Conservation (phyloP, 495 filamentous ascomycete species). For the Penicillium argentinense region DNA sequence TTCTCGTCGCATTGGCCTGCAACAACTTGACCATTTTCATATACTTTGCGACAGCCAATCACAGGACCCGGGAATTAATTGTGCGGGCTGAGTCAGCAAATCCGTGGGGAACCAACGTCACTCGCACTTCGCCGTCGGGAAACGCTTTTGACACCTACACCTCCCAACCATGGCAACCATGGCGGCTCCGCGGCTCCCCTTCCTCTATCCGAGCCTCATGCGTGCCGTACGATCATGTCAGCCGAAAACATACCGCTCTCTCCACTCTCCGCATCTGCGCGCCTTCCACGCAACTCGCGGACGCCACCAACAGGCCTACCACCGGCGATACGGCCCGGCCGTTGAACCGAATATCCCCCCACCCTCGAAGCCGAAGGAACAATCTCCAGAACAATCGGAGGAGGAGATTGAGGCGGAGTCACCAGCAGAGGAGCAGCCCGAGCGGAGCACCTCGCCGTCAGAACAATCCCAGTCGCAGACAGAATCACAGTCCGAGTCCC, state of each 20-base stretch:
- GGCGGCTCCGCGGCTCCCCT: slow-evolving; percentile 66
- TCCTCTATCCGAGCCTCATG: slow-evolving; percentile 73
- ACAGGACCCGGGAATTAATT: background rate
- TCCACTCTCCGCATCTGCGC: slow-evolving; percentile 23
- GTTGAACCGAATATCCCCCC: slow-evolving; percentile 46
- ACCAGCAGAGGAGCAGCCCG: slow-evolving; percentile 7
- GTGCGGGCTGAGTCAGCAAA: background rate
- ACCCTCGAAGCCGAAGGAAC: slow-evolving; percentile 29
- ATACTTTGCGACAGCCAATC: slow-evolving; percentile 3
- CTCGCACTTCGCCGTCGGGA: slow-evolving; percentile 22
- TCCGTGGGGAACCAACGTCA: slow-evolving; percentile 38
- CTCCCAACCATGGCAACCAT: slow-evolving; percentile 46
- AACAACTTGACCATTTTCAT: background rate
- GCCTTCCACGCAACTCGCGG: slow-evolving; percentile 42
- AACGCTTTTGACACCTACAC: slow-evolving; percentile 14
- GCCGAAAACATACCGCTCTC: slow-evolving; percentile 29
- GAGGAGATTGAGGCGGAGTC: slow-evolving; percentile 21
- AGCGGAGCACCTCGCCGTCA: slow-evolving; percentile 6
- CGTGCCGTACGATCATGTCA: slow-evolving; percentile 41
- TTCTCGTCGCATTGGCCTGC: too few relatives aligned
- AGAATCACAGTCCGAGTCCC: background rate
- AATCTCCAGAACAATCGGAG: slow-evolving; percentile 16
- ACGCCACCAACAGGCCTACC: slow-evolving; percentile 42
- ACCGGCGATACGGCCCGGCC: slow-evolving; percentile 53
- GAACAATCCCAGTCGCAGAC: slow-evolving; percentile 15